Evolutionary conservation across 495 filamentous ascomycete species (phyloP).

Genomic region (Echria macrotheca): DNA sequence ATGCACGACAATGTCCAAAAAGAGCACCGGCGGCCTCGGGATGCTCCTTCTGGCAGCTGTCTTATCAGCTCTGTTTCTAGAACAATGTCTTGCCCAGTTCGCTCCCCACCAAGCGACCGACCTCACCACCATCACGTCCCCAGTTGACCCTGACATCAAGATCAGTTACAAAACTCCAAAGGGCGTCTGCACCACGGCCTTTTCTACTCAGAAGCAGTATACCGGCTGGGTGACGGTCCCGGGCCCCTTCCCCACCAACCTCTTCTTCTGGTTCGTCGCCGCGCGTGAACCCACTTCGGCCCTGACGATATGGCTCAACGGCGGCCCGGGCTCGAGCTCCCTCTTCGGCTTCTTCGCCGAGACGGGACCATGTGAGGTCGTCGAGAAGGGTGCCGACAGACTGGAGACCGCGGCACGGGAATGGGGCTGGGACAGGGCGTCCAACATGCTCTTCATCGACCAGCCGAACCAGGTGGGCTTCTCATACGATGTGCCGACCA

Average conservation of each 20-base stretch:
- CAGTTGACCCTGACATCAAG: conserved; percentile 52
- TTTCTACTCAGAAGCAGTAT: conserved; percentile 51
- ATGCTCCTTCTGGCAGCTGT: conserved; percentile 1
- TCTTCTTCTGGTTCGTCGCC: conserved; percentile 74
- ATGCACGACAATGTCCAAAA: not conserved
- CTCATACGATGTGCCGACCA: conserved; percentile 48
- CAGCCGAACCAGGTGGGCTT: no score
- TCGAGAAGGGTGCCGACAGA: conserved; percentile 49
- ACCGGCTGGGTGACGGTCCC: conserved; percentile 46
- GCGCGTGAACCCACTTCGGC: conserved; percentile 54
- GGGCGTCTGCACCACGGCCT: conserved; percentile 51
- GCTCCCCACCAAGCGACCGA: conserved; percentile 17
- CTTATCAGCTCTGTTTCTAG: conserved; percentile 1
- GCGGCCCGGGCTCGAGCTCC: conserved; percentile 58
- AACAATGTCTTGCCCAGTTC: conserved; percentile 13
- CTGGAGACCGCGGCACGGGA: conserved; percentile 32
- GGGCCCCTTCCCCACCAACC: conserved; percentile 58
- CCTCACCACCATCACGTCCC: conserved; percentile 49
- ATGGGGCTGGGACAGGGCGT: conserved; percentile 67
- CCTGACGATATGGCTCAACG: conserved; percentile 66
- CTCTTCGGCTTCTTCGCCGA: conserved; percentile 65
- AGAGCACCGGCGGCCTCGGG: not conserved
- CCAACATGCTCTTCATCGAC: conserved; percentile 71
- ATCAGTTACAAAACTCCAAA: conserved; percentile 53
- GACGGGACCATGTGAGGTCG: conserved; percentile 42